Conservation (phyloP, 768 basidiomycete genomes). For the Rhodotorula sphaerocarpa region DNA sequence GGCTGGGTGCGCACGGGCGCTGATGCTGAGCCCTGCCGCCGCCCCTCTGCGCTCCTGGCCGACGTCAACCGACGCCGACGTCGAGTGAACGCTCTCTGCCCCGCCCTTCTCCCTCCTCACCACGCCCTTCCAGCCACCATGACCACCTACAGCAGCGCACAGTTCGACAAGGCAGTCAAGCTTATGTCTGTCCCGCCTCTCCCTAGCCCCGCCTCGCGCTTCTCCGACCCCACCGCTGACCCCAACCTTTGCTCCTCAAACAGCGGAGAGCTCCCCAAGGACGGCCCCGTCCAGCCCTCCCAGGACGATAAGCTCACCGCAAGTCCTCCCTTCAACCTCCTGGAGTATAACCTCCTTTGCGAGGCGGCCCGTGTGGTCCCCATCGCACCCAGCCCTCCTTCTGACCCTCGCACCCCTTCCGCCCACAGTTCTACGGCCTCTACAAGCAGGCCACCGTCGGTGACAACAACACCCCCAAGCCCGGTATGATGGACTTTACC, state of each 20-base stretch:
- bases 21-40: too few relatives aligned
- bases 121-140: conserved; percentile 1
- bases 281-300: conserved; percentile 67
- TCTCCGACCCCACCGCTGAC: not conserved
- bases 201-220: not conserved
- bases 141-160: conserved; percentile 47
- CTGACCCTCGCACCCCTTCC: not conserved
- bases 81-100: not conserved
- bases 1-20: too few relatives aligned
- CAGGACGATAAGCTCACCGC: conserved; percentile 72
- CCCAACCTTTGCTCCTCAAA: not conserved
- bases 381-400: not conserved
- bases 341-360: not conserved
- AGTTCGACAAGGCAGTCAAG: conserved; percentile 66
- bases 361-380: too few relatives aligned
- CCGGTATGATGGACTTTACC: conserved; percentile 69
- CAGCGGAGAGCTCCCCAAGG: conserved; percentile 45
- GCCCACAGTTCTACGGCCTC: conserved; percentile 78
- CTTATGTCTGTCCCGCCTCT: conserved; percentile 46
- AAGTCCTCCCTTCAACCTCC: conserved; percentile 41
- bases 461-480: conserved; percentile 26
- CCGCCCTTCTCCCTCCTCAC: not conserved
- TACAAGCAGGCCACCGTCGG: conserved; percentile 74
- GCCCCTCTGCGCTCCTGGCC: too few relatives aligned
- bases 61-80: too few relatives aligned